A percentile compares a stretch with the other conserved stretches of the same genome.
These are phyloP conservation scores for Aspergillus cavernicola DNA, from an alignment of 495 filamentous ascomycete genomes.

Conservation along the genomic window DNA sequence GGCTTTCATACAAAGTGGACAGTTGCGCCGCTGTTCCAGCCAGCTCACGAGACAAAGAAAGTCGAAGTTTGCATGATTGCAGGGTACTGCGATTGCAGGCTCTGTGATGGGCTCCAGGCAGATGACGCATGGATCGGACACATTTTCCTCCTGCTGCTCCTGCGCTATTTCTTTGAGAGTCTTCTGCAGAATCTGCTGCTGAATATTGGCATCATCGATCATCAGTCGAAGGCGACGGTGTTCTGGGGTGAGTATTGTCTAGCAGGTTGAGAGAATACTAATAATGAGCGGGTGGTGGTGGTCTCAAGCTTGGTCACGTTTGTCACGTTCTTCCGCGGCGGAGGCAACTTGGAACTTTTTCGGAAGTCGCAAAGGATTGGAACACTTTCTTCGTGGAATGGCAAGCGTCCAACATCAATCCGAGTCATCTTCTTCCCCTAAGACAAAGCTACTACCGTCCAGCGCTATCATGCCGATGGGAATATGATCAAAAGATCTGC, in stretches of 20 bases:
- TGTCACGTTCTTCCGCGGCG: conserved; percentile 19
- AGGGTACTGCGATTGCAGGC: conserved; percentile 65
- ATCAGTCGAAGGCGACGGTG: conserved; percentile 20
- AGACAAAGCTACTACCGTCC: background rate
- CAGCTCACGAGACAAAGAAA: conserved; percentile 81
- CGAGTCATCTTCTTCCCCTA: background rate
- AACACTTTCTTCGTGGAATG: background rate
- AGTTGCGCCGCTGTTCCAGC: conserved; percentile 68
- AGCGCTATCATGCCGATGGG: background rate
- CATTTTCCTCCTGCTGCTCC: conserved; percentile 32
- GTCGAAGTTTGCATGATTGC: conserved; percentile 77
- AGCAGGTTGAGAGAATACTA: background rate
- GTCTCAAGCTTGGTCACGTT: background rate
- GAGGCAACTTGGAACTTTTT: conserved; percentile 7
- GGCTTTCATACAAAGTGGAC: conserved; percentile 63
- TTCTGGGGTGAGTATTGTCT: background rate
- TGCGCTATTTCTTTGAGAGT: conserved; percentile 43
- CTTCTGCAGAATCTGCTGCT: conserved; percentile 40
- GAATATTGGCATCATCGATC: conserved; percentile 40
- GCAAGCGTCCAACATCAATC: background rate
- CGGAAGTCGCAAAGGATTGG: background rate
- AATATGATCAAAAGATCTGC: conserved; percentile 36
- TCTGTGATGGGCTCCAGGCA: conserved; percentile 76
- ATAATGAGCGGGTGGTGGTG: background rate
- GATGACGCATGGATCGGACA: conserved; percentile 46